Evolutionary conservation across 2,329 filamentous ascomycete genomes (phyloP).

Genomic region (Phialophora verrucosa): DNA sequence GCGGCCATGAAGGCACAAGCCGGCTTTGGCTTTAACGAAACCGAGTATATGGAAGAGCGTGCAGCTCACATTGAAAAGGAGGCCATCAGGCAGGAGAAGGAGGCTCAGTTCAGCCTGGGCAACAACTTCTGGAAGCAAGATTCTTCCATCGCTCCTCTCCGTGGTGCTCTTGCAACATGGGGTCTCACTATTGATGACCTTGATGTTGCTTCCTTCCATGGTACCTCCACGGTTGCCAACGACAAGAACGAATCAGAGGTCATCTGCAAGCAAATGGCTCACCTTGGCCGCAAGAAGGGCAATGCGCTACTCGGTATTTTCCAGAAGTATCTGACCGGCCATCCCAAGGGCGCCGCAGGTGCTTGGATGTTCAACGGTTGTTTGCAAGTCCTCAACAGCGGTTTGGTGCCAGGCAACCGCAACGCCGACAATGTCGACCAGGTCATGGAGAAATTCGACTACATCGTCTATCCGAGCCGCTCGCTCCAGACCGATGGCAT

Average conservation of each 20-base stretch:
- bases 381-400: slow-evolving; percentile 91
- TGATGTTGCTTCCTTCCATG: slow-evolving; percentile 95
- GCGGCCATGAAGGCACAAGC: slow-evolving; percentile 85
- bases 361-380: slow-evolving; percentile 99
- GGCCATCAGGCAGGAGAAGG: slow-evolving; percentile 87
- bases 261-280: slow-evolving; percentile 92
- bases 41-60: slow-evolving; percentile 84
- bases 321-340: slow-evolving; percentile 98
- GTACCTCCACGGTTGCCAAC: slow-evolving; percentile 96
- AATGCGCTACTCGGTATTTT: slow-evolving; percentile 96
- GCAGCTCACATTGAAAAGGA: slow-evolving; percentile 85
- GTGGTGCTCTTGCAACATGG: slow-evolving; percentile 96
- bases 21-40: slow-evolving; percentile 73
- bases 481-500: slow-evolving; percentile 96
- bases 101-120: slow-evolving; percentile 87
- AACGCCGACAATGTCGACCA: slow-evolving; percentile 98
- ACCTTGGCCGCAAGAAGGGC: slow-evolving; percentile 93
- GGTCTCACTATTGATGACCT: slow-evolving; percentile 97
- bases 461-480: slow-evolving; percentile 95
- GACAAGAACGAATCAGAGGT: slow-evolving; percentile 99
- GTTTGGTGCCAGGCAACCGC: slow-evolving; percentile 93
- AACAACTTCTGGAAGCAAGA: slow-evolving; percentile 99
- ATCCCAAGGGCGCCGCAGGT: slow-evolving; percentile 98
- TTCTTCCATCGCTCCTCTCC: slow-evolving; percentile 87
- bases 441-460: slow-evolving; percentile 95